phyloP scores from a whole-genome alignment of 805 yeast genomes.

The Teunomyces stri region DNA sequence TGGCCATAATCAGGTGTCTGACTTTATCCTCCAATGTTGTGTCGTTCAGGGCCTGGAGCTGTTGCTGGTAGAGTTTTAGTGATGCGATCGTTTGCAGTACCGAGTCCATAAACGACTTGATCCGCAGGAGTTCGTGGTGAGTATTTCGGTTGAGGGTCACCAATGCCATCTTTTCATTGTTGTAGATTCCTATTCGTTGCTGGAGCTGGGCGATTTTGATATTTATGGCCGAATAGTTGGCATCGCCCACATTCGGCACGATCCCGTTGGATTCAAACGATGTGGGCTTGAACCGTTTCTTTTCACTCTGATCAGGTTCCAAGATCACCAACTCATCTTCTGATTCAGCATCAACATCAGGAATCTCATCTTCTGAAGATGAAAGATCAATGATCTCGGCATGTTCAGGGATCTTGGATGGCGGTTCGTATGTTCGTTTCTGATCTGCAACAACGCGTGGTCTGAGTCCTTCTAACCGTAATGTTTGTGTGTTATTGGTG shows the following conservation, averaged over 20 bases:
- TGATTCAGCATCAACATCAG: conserved; percentile 2
- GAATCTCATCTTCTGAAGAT: conserved; percentile 6
- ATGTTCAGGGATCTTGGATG: not conserved
- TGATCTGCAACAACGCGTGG: not conserved
- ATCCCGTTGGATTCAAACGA: conserved; percentile 5
- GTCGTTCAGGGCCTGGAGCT: not conserved
- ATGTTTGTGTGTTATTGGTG: not conserved
- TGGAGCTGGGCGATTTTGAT: conserved; percentile 6
- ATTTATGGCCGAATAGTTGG: not conserved
- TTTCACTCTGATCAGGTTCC: conserved; percentile 4
- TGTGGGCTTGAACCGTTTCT: conserved; percentile 11
- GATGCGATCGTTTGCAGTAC: not conserved
- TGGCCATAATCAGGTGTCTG: not conserved
- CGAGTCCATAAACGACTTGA: conserved; percentile 1
- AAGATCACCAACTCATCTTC: conserved; percentile 13
- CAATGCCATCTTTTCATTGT: not conserved
- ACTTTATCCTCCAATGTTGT: not conserved
- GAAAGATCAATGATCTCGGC: conserved; percentile 5
- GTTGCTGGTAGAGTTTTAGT: conserved; percentile 2
- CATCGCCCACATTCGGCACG: conserved; percentile 8
- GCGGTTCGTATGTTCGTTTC: not conserved
- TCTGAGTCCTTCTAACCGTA: not conserved
- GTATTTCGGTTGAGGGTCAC: conserved; percentile 1
- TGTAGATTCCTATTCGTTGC: conserved; percentile 5
- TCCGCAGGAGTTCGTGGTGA: not conserved